Evolutionary conservation across 768 basidiomycete species (phyloP).

Genomic region (Lanmaoa rubissima): DNA sequence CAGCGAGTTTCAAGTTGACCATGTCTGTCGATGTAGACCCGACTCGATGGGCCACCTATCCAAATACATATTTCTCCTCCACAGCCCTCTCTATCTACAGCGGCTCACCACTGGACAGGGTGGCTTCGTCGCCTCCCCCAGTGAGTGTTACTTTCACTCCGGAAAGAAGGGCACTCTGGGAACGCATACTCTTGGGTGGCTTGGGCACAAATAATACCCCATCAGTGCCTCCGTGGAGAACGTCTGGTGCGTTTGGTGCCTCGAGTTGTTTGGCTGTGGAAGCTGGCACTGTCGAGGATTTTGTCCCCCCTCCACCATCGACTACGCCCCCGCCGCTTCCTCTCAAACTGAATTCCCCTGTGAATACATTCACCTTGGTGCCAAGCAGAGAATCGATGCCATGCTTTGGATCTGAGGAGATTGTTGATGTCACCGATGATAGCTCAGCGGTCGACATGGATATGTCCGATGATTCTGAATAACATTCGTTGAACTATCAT

Average conservation of each 20-base stretch:
- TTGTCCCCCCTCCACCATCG: conserved; percentile 35
- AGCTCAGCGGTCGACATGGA: conserved; percentile 25
- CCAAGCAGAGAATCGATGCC: not conserved
- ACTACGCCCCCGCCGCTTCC: conserved; percentile 35
- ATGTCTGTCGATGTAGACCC: not conserved
- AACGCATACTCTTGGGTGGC: conserved; percentile 31
- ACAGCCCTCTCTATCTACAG: conserved; percentile 51
- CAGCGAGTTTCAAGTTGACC: not conserved
- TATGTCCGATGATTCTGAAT: conserved; percentile 28
- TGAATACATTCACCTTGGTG: not conserved
- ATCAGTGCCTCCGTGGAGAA: conserved; percentile 24
- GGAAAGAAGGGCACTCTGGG: conserved; percentile 43
- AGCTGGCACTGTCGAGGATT: conserved; percentile 9
- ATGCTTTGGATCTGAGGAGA: not conserved
- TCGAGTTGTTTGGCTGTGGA: not conserved
- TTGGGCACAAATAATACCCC: not conserved
- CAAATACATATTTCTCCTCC: conserved; percentile 57
- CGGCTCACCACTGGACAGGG: conserved; percentile 35
- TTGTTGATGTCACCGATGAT: conserved; percentile 4
- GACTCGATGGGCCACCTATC: conserved; percentile 63
- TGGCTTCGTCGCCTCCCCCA: conserved; percentile 24
- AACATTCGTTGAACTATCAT: not conserved
- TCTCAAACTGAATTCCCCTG: conserved; percentile 13
- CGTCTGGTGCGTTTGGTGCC: conserved; percentile 16
- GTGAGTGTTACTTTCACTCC: conserved; percentile 33